Conservation (phyloP, 2,329 filamentous ascomycete species). For the Thyridium curvatum region DNA sequence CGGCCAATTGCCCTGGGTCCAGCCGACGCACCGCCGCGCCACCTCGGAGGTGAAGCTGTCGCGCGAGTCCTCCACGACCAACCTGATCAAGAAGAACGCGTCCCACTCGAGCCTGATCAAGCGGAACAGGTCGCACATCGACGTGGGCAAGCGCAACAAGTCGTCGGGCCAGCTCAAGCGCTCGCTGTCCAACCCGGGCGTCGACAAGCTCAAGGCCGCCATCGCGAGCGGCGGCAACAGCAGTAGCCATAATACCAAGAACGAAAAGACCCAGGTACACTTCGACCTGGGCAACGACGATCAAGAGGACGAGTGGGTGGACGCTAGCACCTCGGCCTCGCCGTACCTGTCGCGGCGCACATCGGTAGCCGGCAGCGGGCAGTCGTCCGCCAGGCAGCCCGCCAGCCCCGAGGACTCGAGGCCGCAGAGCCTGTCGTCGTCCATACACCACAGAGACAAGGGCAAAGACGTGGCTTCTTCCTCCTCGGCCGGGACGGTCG, state of each 20-base stretch:
- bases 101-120: conserved; percentile 47
- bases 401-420: conserved; percentile 19
- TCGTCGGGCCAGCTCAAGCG: conserved; percentile 47
- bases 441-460: conserved; percentile 12
- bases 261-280: conserved; percentile 47
- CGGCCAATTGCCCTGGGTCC: conserved; percentile 1
- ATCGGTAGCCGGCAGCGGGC: conserved; percentile 43
- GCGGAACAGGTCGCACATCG: conserved; percentile 54
- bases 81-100: conserved; percentile 43
- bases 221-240: conserved; percentile 13
- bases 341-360: conserved; percentile 47
- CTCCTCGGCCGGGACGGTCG: conserved; percentile 1
- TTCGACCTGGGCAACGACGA: conserved; percentile 55
- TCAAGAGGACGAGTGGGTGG: conserved; percentile 58
- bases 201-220: conserved; percentile 30
- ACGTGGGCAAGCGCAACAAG: conserved; percentile 44
- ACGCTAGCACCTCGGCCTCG: conserved; percentile 58
- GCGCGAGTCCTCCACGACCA: conserved; percentile 33
- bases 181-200: conserved; percentile 42
- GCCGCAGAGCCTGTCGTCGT: conserved; percentile 16
- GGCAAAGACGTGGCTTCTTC: conserved; percentile 7
- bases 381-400: conserved; percentile 35
- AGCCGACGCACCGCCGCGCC: conserved; percentile 38
- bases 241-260: too few species aligned
- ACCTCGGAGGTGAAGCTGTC: conserved; percentile 43